Evolutionary conservation across 108 stramenopile genomes (phyloP).

Genomic region (Cyclotella sp.): DNA sequence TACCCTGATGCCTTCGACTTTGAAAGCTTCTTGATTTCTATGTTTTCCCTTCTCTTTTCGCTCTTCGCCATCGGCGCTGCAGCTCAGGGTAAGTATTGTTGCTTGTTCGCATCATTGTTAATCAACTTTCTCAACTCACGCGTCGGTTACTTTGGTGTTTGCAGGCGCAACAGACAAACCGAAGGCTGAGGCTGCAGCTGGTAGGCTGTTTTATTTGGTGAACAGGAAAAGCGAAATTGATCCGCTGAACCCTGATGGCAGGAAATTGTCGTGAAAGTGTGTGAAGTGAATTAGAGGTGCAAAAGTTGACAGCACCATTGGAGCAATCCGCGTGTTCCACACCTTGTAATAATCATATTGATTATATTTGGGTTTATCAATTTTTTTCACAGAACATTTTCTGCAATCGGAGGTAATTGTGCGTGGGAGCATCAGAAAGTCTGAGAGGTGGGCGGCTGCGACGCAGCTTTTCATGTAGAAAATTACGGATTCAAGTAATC

Average conservation of each 20-base stretch:
- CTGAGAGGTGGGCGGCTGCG: no score
- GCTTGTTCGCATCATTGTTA: neutral
- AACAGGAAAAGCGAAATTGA: slow-evolving; percentile 70
- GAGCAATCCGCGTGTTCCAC: no score
- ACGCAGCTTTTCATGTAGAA: no score
- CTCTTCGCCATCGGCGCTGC: slow-evolving; percentile 81
- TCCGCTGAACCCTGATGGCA: slow-evolving; percentile 59
- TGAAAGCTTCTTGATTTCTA: slow-evolving; percentile 75
- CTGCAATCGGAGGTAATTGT: no score
- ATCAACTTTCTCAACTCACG: neutral
- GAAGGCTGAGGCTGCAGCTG: slow-evolving; percentile 66
- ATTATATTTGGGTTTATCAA: no score
- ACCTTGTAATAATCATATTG: no score
- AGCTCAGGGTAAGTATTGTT: slow-evolving; percentile 51
- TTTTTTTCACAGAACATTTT: no score
- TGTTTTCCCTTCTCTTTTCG: slow-evolving; percentile 77
- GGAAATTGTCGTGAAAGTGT: slow-evolving; percentile 31
- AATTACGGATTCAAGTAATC: no score
- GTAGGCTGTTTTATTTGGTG: slow-evolving; percentile 74
- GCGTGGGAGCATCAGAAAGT: no score
- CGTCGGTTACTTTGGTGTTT: neutral
- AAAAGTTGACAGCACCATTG: no score
- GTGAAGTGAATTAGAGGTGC: neutral
- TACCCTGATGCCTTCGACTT: slow-evolving; percentile 61
- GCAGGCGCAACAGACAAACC: slow-evolving; percentile 58